Conservation (phyloP, 331 rosid genomes). For the Quercus tomentella region DNA sequence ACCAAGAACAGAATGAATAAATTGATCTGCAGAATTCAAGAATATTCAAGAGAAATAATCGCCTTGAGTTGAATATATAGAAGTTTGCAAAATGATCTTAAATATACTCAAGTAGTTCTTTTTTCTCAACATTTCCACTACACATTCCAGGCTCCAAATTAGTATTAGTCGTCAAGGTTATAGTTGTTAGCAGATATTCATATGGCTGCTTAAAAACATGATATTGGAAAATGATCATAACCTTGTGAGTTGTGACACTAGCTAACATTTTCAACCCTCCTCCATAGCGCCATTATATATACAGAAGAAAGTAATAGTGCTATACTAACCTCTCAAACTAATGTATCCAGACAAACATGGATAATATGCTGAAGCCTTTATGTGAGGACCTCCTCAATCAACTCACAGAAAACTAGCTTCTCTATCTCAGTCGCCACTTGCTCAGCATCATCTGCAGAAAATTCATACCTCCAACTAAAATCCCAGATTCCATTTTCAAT, state of each 20-base stretch:
- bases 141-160: neutral
- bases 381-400: constrained; percentile 62
- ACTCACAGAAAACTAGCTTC: constrained; percentile 46
- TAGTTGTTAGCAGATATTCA: neutral
- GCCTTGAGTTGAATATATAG: neutral
- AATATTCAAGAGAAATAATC: neutral
- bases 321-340: neutral
- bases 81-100: neutral
- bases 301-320: neutral
- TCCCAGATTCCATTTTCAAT: constrained; percentile 70
- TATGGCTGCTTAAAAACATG: neutral
- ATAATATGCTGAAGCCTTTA: constrained; percentile 21
- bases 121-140: neutral
- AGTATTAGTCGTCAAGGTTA: neutral
- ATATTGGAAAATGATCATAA: neutral
- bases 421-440: constrained; percentile 58
- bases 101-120: neutral
- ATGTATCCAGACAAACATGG: neutral
- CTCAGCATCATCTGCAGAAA: constrained; percentile 63
- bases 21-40: neutral
- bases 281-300: neutral
- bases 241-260: neutral
- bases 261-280: constrained; percentile 21
- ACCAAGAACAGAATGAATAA: neutral
- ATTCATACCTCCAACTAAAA: constrained; percentile 64